Evolutionary conservation across 1,284 basidiomycete species (phyloP).

Genomic region (Pulchroboletus neoregius): DNA sequence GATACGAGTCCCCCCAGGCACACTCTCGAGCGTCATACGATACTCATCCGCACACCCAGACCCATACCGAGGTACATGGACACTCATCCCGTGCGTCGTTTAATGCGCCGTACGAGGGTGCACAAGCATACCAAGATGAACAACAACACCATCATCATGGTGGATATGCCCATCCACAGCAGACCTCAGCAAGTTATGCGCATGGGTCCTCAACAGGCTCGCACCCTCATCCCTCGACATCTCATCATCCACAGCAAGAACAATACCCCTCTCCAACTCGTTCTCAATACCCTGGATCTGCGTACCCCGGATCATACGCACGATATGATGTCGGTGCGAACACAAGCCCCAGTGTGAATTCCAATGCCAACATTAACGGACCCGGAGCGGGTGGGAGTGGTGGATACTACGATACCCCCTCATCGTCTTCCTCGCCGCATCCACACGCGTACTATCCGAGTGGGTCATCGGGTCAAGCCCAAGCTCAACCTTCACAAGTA

Average conservation of each 20-base stretch:
- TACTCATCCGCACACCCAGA: conserved; percentile 20
- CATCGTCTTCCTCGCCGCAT: conserved; percentile 23
- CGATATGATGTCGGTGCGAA: conserved; percentile 22
- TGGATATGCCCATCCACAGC: conserved; percentile 26
- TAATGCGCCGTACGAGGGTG: conserved; percentile 27
- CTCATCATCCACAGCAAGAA: conserved; percentile 33
- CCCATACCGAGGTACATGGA: conserved; percentile 21
- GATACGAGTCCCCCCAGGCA: conserved; percentile 25
- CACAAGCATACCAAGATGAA: conserved; percentile 27
- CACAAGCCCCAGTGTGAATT: conserved; percentile 12
- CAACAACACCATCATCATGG: conserved; percentile 18
- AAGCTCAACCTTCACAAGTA: conserved; percentile 21
- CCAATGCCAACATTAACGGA: conserved; percentile 11
- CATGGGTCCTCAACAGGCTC: conserved; percentile 26
- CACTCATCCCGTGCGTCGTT: conserved; percentile 26
- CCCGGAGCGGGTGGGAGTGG: conserved; percentile 10
- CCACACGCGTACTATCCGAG: conserved; percentile 26
- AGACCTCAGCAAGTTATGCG: conserved; percentile 27
- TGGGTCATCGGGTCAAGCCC: conserved; percentile 18
- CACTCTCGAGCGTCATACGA: conserved; percentile 22
- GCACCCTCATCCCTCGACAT: conserved; percentile 28
- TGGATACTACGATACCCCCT: conserved; percentile 28
- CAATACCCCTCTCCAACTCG: conserved; percentile 28
- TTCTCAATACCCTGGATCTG: conserved; percentile 25
- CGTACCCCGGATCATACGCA: conserved; percentile 26